Evolutionary conservation across 192 early-diverging fungal species (phyloP).

Genomic region (Geranomyces michiganensis): DNA sequence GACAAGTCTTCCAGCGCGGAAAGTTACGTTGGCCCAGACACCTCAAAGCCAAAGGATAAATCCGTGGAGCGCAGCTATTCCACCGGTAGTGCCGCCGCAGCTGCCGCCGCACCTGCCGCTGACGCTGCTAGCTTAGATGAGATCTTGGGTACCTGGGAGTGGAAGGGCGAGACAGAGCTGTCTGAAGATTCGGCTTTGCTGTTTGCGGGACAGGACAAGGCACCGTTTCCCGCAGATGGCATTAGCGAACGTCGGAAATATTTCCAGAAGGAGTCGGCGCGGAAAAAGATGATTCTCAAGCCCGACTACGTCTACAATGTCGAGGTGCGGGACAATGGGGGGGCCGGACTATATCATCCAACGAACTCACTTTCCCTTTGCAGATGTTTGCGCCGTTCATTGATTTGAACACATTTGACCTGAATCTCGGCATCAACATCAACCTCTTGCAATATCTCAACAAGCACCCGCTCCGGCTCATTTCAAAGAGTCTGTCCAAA

Average conservation of each 20-base stretch:
- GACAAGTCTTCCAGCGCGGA: background rate
- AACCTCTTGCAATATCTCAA: slow-evolving; percentile 49
- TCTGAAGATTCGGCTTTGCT: slow-evolving; percentile 44
- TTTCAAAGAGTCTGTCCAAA: slow-evolving; percentile 67
- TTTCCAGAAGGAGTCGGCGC: slow-evolving; percentile 53
- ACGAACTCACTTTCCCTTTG: background rate
- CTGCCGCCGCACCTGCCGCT: background rate
- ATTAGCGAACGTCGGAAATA: slow-evolving; percentile 55
- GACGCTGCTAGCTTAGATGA: slow-evolving; percentile 11
- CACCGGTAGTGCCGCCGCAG: background rate
- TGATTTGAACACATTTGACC: slow-evolving; percentile 53
- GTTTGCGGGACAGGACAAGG: slow-evolving; percentile 22
- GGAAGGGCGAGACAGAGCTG: slow-evolving; percentile 39
- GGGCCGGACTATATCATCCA: slow-evolving; percentile 29
- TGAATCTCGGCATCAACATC: slow-evolving; percentile 56
- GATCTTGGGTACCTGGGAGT: slow-evolving; percentile 43
- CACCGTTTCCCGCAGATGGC: slow-evolving; percentile 44
- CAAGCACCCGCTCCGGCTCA: slow-evolving; percentile 71
- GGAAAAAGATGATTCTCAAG: slow-evolving; percentile 52
- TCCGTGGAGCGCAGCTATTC: slow-evolving; percentile 20
- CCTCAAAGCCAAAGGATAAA: background rate
- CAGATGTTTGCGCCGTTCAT: slow-evolving; percentile 69
- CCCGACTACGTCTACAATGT: slow-evolving; percentile 74
- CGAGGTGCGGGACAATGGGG: slow-evolving; percentile 70
- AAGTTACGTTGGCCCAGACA: slow-evolving; percentile 17